A percentile compares a stretch with the other conserved stretches of the same genome.
These are phyloP conservation scores for Malus asiatica DNA, from an alignment of 306 rosid genomes.

Conservation along the genomic window DNA sequence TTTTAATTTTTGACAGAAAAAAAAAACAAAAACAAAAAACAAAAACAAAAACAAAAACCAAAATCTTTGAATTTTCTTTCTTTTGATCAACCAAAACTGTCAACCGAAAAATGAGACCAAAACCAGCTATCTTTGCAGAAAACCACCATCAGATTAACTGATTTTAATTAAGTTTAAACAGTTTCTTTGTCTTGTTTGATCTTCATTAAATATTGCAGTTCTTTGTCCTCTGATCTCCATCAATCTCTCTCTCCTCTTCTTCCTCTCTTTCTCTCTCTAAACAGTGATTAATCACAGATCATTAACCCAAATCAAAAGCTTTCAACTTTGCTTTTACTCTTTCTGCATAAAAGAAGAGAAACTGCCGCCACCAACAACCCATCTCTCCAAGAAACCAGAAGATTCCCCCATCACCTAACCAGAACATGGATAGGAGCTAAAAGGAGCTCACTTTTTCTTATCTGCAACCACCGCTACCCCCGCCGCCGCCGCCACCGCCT, in stretches of 20 bases:
- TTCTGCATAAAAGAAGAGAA: slow-evolving; percentile 18
- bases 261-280: not conserved
- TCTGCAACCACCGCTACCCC: slow-evolving; percentile 12
- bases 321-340: slow-evolving; percentile 7
- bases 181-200: not conserved
- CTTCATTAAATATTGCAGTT: not conserved
- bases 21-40: too few relatives aligned
- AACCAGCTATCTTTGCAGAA: slow-evolving; percentile 2
- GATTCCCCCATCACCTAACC: slow-evolving; percentile 36
- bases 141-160: slow-evolving; percentile 15
- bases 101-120: slow-evolving; percentile 3
- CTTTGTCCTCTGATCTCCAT: not conserved
- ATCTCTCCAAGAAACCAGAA: slow-evolving; percentile 62
- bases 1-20: not conserved
- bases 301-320: not conserved
- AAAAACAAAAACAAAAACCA: not conserved
- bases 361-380: slow-evolving; percentile 24
- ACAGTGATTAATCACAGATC: slow-evolving; percentile 6
- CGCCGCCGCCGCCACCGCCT: not conserved
- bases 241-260: not conserved
- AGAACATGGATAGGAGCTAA: slow-evolving; percentile 10
- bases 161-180: not conserved
- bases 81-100: not conserved
- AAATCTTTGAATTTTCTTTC: not conserved
- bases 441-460: slow-evolving; percentile 19